phyloP scores from a whole-genome alignment of 164 flowering plant genomes.

The Nymphaea thermarum region DNA sequence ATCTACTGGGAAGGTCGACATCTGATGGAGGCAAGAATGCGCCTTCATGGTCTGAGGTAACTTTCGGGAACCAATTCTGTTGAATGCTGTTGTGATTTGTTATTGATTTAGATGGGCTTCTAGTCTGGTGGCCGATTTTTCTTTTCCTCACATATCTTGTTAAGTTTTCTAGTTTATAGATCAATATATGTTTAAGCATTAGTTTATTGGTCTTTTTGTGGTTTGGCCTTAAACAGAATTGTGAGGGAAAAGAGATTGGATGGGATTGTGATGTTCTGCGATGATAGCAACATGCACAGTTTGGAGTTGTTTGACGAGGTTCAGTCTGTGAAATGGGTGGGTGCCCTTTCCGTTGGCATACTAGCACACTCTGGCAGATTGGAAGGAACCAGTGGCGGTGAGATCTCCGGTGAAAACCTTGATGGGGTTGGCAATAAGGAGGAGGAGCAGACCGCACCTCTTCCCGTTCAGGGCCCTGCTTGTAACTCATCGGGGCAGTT shows the following conservation, averaged over 20 bases:
- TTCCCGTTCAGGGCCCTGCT: constrained; percentile 91
- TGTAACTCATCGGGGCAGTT: constrained; percentile 76
- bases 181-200: too few relatives aligned
- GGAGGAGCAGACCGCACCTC: constrained; percentile 24
- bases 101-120: too few relatives aligned
- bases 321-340: constrained; percentile 76
- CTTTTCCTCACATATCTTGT: too few relatives aligned
- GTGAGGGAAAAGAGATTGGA: constrained; percentile 70
- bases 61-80: too few relatives aligned
- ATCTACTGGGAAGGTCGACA: constrained; percentile 62
- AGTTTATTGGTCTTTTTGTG: too few relatives aligned
- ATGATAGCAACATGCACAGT: constrained; percentile 93
- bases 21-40: constrained; percentile 59
- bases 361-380: constrained; percentile 42
- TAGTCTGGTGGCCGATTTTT: too few relatives aligned
- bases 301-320: constrained; percentile 94
- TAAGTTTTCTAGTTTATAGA: too few relatives aligned
- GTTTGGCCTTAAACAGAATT: constrained; percentile 28
- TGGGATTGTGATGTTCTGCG: constrained; percentile 90
- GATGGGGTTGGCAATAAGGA: constrained; percentile 5
- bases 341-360: constrained; percentile 89
- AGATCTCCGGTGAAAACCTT: neutral
- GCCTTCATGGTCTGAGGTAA: constrained; percentile 72
- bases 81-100: too few relatives aligned
- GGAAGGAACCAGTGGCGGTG: neutral